Evolutionary conservation across 106 monocot species (phyloP).

Genomic region (Dendrobium nobile): DNA sequence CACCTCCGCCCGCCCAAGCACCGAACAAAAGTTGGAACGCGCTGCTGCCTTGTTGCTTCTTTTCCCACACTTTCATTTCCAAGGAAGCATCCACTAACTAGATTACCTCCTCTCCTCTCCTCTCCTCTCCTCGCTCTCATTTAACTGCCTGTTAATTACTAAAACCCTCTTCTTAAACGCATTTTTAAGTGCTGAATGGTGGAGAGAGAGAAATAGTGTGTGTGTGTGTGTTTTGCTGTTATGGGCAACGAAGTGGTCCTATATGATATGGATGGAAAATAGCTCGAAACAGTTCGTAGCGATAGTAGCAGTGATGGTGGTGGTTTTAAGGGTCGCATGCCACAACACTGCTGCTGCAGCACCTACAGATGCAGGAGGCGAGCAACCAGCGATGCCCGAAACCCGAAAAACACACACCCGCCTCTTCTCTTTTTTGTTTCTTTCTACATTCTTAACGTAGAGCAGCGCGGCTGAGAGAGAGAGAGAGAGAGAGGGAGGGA

Average conservation of each 20-base stretch:
- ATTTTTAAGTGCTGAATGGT: too few species aligned
- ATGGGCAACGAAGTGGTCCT: not conserved
- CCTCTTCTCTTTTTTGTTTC: conserved; percentile 10
- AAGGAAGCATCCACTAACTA: not conserved
- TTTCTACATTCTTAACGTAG: conserved; percentile 3
- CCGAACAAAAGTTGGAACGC: not conserved
- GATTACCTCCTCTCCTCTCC: not conserved
- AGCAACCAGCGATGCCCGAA: not conserved
- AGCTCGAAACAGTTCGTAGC: too few species aligned
- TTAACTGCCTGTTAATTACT: not conserved
- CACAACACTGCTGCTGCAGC: not conserved
- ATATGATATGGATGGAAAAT: not conserved
- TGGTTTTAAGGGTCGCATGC: not conserved
- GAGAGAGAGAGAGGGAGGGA: not conserved
- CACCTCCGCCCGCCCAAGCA: not conserved
- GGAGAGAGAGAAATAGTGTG: too few species aligned
- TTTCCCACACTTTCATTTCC: conserved; percentile 15
- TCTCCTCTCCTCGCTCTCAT: not conserved
- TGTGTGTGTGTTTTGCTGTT: too few species aligned
- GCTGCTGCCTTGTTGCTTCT: not conserved
- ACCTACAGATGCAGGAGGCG: not conserved
- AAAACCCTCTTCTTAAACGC: not conserved
- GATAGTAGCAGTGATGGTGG: too few species aligned
- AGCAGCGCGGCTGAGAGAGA: not conserved
- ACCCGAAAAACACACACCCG: not conserved